Percentiles rank a stretch among this genome's conserved stretches.
These are phyloP conservation scores for Lablab purpureus DNA, from an alignment of 306 rosid genomes.

Conservation along the genomic window DNA sequence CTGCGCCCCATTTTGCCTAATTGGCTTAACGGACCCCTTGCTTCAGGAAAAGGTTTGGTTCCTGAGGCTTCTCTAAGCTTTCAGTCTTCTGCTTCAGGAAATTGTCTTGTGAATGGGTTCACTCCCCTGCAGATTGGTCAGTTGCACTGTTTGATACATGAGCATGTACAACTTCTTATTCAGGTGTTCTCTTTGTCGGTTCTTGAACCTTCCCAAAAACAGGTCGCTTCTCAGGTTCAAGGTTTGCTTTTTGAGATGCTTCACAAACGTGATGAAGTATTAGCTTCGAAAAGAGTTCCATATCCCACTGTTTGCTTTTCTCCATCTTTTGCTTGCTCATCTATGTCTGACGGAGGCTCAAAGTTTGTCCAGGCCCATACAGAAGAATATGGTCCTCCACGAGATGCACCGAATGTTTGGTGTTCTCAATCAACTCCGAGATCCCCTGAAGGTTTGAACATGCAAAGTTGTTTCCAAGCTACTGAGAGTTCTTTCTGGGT, in stretches of 20 bases:
- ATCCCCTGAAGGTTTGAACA: conserved; percentile 53
- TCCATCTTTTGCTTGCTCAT: conserved; percentile 54
- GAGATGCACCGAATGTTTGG: conserved; percentile 41
- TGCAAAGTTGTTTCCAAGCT: conserved; percentile 56
- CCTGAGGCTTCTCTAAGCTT: conserved; percentile 54
- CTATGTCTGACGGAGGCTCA: conserved; percentile 60
- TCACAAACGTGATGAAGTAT: conserved; percentile 68
- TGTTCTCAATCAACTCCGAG: conserved; percentile 58
- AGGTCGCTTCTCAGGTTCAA: conserved; percentile 83
- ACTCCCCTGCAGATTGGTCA: conserved; percentile 84
- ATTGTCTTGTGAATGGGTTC: conserved; percentile 76
- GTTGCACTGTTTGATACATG: conserved; percentile 81
- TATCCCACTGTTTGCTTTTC: conserved; percentile 80
- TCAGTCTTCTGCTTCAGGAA: conserved; percentile 58
- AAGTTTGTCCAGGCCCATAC: conserved; percentile 47
- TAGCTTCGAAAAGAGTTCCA: conserved; percentile 64
- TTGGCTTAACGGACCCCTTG: conserved; percentile 57
- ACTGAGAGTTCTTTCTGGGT: conserved; percentile 64
- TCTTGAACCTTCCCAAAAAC: conserved; percentile 78
- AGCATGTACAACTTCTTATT: conserved; percentile 92
- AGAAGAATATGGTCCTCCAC: conserved; percentile 55
- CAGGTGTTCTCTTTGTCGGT: conserved; percentile 85
- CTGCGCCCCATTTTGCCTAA: conserved; percentile 86
- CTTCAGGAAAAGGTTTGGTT: conserved; percentile 59
- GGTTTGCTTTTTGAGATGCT: conserved; percentile 83